phyloP scores from a whole-genome alignment of 768 basidiomycete genomes.

The Serendipita sp. region DNA sequence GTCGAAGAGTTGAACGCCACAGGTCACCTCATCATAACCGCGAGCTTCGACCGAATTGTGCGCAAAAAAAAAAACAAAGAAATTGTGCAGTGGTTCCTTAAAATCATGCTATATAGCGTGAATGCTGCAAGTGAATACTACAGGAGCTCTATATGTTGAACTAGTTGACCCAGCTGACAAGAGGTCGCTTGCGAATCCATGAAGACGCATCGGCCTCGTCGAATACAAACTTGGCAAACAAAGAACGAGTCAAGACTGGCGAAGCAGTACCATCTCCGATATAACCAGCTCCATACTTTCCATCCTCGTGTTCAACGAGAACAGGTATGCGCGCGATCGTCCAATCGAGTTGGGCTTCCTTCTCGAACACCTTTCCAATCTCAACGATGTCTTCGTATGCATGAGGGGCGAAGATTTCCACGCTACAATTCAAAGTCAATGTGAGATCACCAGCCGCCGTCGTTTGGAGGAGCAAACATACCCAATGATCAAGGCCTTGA shows the following conservation, averaged over 20 bases:
- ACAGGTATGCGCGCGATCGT: constrained; percentile 56
- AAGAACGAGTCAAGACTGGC: constrained; percentile 35
- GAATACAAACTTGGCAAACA: constrained; percentile 45
- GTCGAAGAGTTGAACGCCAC: not conserved
- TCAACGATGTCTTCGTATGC: constrained; percentile 30
- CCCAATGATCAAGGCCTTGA: constrained; percentile 25
- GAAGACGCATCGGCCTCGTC: constrained; percentile 39
- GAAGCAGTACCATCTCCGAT: constrained; percentile 46
- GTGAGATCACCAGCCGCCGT: not conserved
- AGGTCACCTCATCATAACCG: not conserved
- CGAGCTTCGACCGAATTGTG: too few species aligned
- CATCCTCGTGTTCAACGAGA: constrained; percentile 33
- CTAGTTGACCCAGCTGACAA: constrained; percentile 19
- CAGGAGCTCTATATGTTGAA: too few species aligned
- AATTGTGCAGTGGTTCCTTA: too few species aligned
- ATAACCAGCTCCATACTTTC: constrained; percentile 42
- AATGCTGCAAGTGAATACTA: too few species aligned
- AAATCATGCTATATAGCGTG: too few species aligned
- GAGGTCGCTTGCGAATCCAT: constrained; percentile 38
- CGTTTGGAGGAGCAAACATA: not conserved
- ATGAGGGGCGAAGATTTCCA: constrained; percentile 28
- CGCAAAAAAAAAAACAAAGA: too few species aligned
- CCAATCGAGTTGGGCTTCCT: constrained; percentile 37
- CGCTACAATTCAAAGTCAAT: constrained; percentile 9
- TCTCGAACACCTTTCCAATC: not conserved